Evolutionary conservation across 768 basidiomycete genomes (phyloP), one percentile per base, ranked within the genome.

Genomic region (Naganishia kalamii): DNA sequence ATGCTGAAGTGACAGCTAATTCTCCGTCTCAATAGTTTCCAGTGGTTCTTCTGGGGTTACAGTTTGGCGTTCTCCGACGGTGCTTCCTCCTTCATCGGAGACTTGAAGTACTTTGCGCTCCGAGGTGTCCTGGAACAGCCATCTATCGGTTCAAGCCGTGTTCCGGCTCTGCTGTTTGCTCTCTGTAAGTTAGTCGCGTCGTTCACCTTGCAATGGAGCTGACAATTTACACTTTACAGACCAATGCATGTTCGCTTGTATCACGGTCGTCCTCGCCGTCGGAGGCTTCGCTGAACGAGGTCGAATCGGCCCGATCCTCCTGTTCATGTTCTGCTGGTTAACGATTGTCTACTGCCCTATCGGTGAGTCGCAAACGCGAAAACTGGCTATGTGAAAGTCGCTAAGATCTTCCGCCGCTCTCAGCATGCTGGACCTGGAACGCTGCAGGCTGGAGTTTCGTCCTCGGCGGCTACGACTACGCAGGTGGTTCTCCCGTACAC

Each of bases 311-410:
- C 91, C 90, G 0, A 71, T 78, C 49, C 85, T 92, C 82, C 80
- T 90, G 23, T 85, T 93, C 74, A 83, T 84, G 3, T 92, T 92
- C 78, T 68, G 86, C 61, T 96, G 91, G 92, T 81, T 86, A 74
- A 92, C 90, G 6, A 68, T 92, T 59, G 90, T 92, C 19, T 92
- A 92, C 76, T 90, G 88, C 71, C 90, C 89, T 10, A 82, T 93
- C 65, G 90, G 54, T 57, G 37, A 57, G 54, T 90, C 33, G 87
- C 83, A 75, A 92, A 90, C 89, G 77, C 84, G 1, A 93, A 71
- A 73, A 5, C 46, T 43, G 10, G 8, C 13, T 57, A 4, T 13
- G 19, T 35, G 7, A 23, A 19, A 3, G 12, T 6, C 8, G 33
- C 29, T 33, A 10, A 35, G 8, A 11, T 32, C 40, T 57, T 43